Percentiles rank a stretch among this genome's conserved stretches.
phyloP scores from a whole-genome alignment of 179 eudicot species.

The Nepenthes alata region DNA sequence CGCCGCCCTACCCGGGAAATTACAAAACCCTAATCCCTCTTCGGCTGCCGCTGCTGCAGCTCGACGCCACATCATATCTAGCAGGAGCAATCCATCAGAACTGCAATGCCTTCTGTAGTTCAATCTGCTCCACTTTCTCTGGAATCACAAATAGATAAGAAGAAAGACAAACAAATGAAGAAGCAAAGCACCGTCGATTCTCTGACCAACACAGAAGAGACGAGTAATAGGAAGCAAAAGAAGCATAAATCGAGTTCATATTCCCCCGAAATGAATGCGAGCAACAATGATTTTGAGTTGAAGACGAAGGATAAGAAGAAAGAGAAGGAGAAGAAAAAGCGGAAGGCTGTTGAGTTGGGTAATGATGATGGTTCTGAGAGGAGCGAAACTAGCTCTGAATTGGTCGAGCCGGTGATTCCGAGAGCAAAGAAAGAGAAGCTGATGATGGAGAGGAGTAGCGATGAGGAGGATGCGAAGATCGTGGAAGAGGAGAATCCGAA shows the following conservation, averaged over 20 bases:
- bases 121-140: slow-evolving; percentile 16
- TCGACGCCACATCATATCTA: no score
- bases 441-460: slow-evolving; percentile 10
- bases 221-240: slow-evolving; percentile 11
- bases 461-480: slow-evolving; percentile 12
- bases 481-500: slow-evolving; percentile 35
- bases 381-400: slow-evolving; percentile 53
- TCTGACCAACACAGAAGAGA: slow-evolving; percentile 7
- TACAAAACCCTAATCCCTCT: no score
- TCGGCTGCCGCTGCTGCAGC: no score
- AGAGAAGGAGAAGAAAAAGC: slow-evolving; percentile 20
- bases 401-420: slow-evolving; percentile 40
- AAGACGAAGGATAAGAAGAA: neutral
- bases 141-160: slow-evolving; percentile 16
- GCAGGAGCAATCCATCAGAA: no score
- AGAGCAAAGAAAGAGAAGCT: slow-evolving; percentile 27
- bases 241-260: neutral
- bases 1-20: no score
- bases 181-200: slow-evolving; percentile 11
- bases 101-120: slow-evolving; percentile 19
- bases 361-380: slow-evolving; percentile 15
- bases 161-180: slow-evolving; percentile 25
- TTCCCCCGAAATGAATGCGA: neutral
- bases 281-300: neutral
- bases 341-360: slow-evolving; percentile 3